Percentiles rank a stretch among this genome's conserved stretches.
phyloP scores from a whole-genome alignment of 2,329 filamentous ascomycete species.

The Myrmaecium sp. region DNA sequence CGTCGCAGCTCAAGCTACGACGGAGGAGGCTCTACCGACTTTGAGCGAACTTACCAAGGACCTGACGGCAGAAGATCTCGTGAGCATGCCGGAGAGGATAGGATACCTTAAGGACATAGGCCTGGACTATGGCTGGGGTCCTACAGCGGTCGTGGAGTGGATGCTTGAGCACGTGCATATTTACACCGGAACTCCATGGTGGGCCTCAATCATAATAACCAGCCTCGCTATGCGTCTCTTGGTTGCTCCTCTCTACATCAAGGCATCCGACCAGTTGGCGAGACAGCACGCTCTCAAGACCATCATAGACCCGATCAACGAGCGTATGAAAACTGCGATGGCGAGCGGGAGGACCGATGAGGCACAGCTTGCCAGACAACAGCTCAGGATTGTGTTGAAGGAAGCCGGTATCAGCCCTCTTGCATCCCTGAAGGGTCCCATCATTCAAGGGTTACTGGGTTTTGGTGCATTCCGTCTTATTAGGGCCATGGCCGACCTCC shows the following conservation, averaged over 20 bases:
- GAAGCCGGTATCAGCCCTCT: constrained; percentile 37
- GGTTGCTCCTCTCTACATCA: constrained; percentile 49
- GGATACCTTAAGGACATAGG: constrained; percentile 74
- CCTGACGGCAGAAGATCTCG: constrained; percentile 14
- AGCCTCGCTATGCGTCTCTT: constrained; percentile 46
- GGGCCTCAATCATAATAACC: constrained; percentile 51
- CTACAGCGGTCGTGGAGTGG: constrained; percentile 58
- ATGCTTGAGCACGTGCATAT: constrained; percentile 71
- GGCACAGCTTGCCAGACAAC: constrained; percentile 23
- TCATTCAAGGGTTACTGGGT: constrained; percentile 51
- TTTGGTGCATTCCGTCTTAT: constrained; percentile 69
- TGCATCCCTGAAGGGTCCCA: constrained; percentile 34
- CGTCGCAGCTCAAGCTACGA: too few relatives aligned
- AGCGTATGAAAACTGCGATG: constrained; percentile 33
- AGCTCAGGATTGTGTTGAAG: constrained; percentile 34
- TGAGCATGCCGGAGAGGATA: constrained; percentile 53
- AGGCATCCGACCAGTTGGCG: constrained; percentile 44
- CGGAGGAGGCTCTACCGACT: background rate
- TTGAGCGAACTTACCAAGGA: background rate
- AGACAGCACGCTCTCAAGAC: constrained; percentile 45
- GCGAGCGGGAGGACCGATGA: constrained; percentile 27
- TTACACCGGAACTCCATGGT: constrained; percentile 63
- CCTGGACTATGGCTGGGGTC: constrained; percentile 73
- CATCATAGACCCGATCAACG: constrained; percentile 36
- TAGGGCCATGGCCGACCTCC: constrained; percentile 55